phyloP scores from a whole-genome alignment of 352 stramenopile species.

The Phytophthora hibernalis region DNA sequence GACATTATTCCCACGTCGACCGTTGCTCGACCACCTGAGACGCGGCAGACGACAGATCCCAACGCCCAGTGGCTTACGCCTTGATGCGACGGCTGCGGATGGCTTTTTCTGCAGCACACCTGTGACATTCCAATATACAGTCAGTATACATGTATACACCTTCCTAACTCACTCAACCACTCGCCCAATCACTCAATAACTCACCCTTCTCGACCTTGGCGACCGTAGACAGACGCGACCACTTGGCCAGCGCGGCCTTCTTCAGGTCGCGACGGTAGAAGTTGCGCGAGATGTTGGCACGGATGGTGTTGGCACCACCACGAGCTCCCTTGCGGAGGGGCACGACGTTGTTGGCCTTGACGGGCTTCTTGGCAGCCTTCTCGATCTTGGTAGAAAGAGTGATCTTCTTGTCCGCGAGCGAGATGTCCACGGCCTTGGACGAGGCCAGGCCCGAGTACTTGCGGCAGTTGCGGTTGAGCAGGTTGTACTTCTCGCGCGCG shows the following conservation, averaged over 20 bases:
- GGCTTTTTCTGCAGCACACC: slow-evolving; percentile 83
- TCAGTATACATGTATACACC: slow-evolving; percentile 5
- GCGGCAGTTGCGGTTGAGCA: slow-evolving; percentile 94
- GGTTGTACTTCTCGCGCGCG: slow-evolving; percentile 95
- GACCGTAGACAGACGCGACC: slow-evolving; percentile 87
- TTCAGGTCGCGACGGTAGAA: slow-evolving; percentile 90
- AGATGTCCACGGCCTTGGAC: slow-evolving; percentile 93
- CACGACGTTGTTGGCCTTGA: slow-evolving; percentile 75
- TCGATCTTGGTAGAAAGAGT: slow-evolving; percentile 84
- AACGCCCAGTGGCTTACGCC: slow-evolving; percentile 56
- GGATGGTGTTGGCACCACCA: slow-evolving; percentile 86
- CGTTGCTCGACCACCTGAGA: slow-evolving; percentile 11
- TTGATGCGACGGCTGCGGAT: slow-evolving; percentile 87
- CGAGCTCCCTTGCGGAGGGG: slow-evolving; percentile 87
- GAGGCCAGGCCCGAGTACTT: slow-evolving; percentile 97
- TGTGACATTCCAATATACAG: slow-evolving; percentile 19
- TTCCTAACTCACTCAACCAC: slow-evolving; percentile 6
- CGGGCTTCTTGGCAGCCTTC: slow-evolving; percentile 76
- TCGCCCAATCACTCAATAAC: slow-evolving; percentile 44
- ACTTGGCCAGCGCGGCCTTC: slow-evolving; percentile 84
- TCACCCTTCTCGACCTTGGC: slow-evolving; percentile 90
- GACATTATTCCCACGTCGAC: slow-evolving; percentile 64
- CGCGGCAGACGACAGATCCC: slow-evolving; percentile 20
- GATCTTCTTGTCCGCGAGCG: slow-evolving; percentile 89
- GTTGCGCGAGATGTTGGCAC: slow-evolving; percentile 89